Evolutionary conservation across 768 basidiomycete genomes (phyloP).

Genomic region (Kwoniella dendrophila): DNA sequence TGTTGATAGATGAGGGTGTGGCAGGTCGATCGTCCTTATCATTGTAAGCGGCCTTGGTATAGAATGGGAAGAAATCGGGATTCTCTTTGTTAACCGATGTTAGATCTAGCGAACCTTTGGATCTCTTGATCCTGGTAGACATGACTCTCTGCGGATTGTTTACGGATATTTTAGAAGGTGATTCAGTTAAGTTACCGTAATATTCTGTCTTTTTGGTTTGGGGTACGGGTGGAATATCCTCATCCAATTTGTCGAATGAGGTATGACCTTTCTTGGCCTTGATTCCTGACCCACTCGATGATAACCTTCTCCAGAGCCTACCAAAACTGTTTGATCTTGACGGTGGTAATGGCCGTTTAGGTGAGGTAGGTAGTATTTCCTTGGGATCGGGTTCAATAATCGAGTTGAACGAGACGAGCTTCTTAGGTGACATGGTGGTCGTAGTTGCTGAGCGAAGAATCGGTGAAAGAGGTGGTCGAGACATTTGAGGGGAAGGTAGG

Average conservation of each 20-base stretch:
- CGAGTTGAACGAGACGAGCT: slow-evolving; percentile 13
- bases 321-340: slow-evolving; percentile 17
- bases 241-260: neutral
- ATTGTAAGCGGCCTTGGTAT: neutral
- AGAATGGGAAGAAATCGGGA: neutral
- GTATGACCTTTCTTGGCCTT: slow-evolving; percentile 10
- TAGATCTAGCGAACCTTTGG: slow-evolving; percentile 13
- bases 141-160: neutral
- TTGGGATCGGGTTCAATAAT: neutral
- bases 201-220: slow-evolving; percentile 7
- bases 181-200: neutral
- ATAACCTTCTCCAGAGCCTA: slow-evolving; percentile 16
- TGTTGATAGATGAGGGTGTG: slow-evolving; percentile 1
- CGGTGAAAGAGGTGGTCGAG: slow-evolving; percentile 1
- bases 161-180: neutral
- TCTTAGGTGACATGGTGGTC: slow-evolving; percentile 5
- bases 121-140: slow-evolving; percentile 8
- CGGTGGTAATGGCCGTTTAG: slow-evolving; percentile 8
- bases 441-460: slow-evolving; percentile 4
- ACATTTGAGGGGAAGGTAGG: neutral
- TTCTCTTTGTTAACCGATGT: slow-evolving; percentile 5
- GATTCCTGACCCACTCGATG: slow-evolving; percentile 5
- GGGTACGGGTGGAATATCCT: slow-evolving; percentile 11
- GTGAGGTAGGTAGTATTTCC: neutral
- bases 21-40: slow-evolving; percentile 1